Percentiles rank a stretch among this genome's conserved stretches.
Conservation (phyloP, 805 yeast genomes). For the Suhomyces sp. region DNA sequence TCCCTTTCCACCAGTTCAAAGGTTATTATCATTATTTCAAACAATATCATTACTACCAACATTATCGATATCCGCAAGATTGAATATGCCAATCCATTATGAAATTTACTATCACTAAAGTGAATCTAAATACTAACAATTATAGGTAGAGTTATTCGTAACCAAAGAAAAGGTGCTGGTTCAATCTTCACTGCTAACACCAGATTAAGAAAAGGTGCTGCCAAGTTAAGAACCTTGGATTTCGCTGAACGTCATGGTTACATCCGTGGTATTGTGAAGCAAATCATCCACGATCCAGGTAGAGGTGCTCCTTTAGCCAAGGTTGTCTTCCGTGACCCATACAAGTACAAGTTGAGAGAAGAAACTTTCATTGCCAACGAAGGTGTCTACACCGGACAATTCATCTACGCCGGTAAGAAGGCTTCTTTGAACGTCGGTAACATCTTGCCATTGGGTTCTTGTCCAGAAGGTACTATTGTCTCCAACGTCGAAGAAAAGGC, state of each 20-base stretch:
- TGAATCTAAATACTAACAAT: constrained; percentile 15
- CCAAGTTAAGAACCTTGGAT: constrained; percentile 98
- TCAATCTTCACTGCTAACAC: constrained; percentile 99
- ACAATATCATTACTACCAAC: no score
- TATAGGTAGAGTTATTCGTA: constrained; percentile 98
- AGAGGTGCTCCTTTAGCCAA: constrained; percentile 98
- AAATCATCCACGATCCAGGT: constrained; percentile 98
- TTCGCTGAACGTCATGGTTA: constrained; percentile 99
- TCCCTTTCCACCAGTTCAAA: no score
- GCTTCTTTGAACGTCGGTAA: constrained; percentile 97
- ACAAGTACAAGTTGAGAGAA: constrained; percentile 96
- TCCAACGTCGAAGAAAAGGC: constrained; percentile 98
- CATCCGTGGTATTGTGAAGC: constrained; percentile 99
- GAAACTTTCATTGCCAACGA: constrained; percentile 99
- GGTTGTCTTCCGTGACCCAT: constrained; percentile 99
- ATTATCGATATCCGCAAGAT: no score
- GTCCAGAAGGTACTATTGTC: constrained; percentile 99
- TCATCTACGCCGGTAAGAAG: constrained; percentile 97
- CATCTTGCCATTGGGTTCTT: constrained; percentile 93
- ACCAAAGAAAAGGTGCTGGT: constrained; percentile 99
- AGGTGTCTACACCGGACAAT: constrained; percentile 99
- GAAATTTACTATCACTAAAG: no score
- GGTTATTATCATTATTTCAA: no score
- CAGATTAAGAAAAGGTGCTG: constrained; percentile 99
- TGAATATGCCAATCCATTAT: no score